These are phyloP conservation scores for Tilletia horrida DNA, from an alignment of 1,284 basidiomycete genomes.

Conservation along the genomic window DNA sequence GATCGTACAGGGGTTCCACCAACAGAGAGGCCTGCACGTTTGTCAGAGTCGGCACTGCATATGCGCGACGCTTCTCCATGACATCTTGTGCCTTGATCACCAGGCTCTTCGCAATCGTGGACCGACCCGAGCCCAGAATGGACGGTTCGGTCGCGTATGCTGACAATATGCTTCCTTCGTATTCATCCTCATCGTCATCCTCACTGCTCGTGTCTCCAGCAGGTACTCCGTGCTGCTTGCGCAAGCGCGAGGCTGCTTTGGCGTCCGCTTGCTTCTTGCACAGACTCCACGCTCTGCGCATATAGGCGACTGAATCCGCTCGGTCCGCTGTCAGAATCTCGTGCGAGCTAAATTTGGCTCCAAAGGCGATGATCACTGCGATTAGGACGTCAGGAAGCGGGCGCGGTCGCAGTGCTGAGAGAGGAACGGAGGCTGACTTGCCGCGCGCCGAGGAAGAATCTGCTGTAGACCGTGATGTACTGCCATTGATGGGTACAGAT, in stretches of 20 bases:
- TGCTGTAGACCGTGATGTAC: neutral
- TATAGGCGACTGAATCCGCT: slow-evolving; percentile 60
- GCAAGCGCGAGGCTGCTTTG: neutral
- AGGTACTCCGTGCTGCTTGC: neutral
- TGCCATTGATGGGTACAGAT: neutral
- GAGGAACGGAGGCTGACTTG: neutral
- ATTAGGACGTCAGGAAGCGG: slow-evolving; percentile 67
- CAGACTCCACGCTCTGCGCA: slow-evolving; percentile 26
- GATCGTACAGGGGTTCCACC: slow-evolving; percentile 34
- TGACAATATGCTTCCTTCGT: neutral
- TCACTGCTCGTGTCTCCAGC: neutral
- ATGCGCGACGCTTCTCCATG: slow-evolving; percentile 75
- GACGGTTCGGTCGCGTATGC: slow-evolving; percentile 10
- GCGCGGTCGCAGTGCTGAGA: neutral
- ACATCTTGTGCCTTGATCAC: slow-evolving; percentile 59
- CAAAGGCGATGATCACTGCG: slow-evolving; percentile 85
- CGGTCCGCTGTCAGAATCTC: slow-evolving; percentile 74
- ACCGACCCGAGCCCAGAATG: slow-evolving; percentile 60
- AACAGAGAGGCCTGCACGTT: slow-evolving; percentile 61
- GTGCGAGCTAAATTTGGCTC: slow-evolving; percentile 85
- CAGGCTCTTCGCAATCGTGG: slow-evolving; percentile 71
- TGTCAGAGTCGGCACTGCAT: slow-evolving; percentile 72
- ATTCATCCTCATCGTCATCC: slow-evolving; percentile 5
- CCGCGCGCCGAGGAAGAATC: neutral
- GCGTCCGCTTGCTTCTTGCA: neutral